Evolutionary conservation across 1,139 yeast species (phyloP).

Genomic region (Candida smagusa): DNA sequence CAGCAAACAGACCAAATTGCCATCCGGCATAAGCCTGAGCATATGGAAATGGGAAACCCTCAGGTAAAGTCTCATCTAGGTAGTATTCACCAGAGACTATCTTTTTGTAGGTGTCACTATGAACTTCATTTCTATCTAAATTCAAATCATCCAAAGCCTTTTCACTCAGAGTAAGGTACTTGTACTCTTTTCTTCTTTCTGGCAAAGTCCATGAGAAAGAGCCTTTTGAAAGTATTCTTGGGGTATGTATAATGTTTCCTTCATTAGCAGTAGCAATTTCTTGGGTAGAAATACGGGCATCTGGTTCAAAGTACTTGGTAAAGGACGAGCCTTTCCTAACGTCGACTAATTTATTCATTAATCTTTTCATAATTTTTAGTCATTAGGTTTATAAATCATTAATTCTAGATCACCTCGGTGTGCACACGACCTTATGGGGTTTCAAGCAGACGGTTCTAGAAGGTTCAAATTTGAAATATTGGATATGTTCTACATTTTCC

Average conservation of each 20-base stretch:
- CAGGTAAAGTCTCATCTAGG: slow-evolving; percentile 24
- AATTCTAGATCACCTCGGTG: no score
- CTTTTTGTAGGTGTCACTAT: slow-evolving; percentile 45
- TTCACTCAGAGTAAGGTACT: slow-evolving; percentile 57
- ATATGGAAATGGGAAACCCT: slow-evolving; percentile 65
- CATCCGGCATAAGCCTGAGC: slow-evolving; percentile 94
- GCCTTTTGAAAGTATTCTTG: slow-evolving; percentile 62
- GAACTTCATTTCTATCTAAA: slow-evolving; percentile 36
- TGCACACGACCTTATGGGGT: no score
- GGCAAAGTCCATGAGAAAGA: slow-evolving; percentile 73
- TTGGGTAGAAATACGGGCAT: slow-evolving; percentile 51
- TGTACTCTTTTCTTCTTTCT: slow-evolving; percentile 51
- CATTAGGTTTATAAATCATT: no score
- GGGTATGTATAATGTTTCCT: slow-evolving; percentile 38
- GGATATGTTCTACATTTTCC: no score
- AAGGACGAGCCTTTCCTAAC: slow-evolving; percentile 48
- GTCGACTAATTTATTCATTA: slow-evolving; percentile 14
- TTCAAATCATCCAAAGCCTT: slow-evolving; percentile 63
- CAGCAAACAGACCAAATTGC: slow-evolving; percentile 96
- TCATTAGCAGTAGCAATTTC: slow-evolving; percentile 46
- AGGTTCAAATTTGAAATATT: no score
- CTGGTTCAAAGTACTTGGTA: slow-evolving; percentile 54
- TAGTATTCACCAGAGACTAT: slow-evolving; percentile 63
- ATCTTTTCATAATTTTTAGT: no score
- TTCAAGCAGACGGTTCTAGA: no score